Conservation (phyloP, 2,329 filamentous ascomycete genomes). For the Aureobasidium sp. region DNA sequence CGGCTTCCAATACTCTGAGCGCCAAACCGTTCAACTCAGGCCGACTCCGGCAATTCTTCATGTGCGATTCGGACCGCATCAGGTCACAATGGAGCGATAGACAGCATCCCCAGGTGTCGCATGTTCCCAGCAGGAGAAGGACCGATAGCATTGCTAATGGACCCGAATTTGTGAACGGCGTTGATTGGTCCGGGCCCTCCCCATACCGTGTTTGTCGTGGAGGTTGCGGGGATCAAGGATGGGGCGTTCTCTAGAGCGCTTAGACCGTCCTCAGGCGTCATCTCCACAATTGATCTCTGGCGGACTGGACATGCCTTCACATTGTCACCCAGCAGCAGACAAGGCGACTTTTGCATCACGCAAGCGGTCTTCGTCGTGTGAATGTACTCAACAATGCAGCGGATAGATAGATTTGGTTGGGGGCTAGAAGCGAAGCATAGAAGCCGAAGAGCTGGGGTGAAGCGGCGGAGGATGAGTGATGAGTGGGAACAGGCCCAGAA, state of each 20-base stretch:
- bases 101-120: neutral
- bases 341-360: neutral
- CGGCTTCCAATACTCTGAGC: neutral
- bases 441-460: neutral
- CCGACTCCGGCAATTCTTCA: neutral
- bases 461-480: neutral
- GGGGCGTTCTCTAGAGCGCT: conserved; percentile 4
- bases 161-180: neutral
- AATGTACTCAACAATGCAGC: neutral
- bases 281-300: conserved; percentile 9
- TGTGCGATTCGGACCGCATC: conserved; percentile 7
- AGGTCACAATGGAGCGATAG: neutral
- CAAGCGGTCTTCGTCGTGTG: neutral
- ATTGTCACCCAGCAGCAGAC: neutral
- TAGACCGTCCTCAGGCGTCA: neutral
- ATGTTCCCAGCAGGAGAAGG: neutral
- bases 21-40: neutral
- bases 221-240: conserved; percentile 6
- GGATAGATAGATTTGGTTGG: neutral
- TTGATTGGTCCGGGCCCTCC: conserved; percentile 2
- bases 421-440: neutral
- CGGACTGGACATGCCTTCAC: neutral
- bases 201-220: conserved; percentile 1
- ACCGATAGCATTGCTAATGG: conserved; percentile 14
- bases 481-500: conserved; percentile 5